Evolutionary conservation across 352 stramenopile species (phyloP).

Genomic region (Globisporangium perplexum): DNA sequence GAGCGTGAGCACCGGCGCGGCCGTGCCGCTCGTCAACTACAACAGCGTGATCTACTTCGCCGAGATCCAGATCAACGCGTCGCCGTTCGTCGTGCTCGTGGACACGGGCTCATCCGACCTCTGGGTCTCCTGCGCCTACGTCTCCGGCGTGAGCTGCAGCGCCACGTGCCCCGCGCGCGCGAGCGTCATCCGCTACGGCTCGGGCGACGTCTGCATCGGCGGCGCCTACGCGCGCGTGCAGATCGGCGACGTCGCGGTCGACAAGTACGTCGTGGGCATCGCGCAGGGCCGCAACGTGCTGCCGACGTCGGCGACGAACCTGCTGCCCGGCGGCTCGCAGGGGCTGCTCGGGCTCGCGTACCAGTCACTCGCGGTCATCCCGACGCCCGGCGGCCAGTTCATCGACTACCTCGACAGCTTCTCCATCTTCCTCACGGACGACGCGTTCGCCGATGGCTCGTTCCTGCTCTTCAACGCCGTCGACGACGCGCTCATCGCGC

Average conservation of each 20-base stretch:
- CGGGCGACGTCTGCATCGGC: slow-evolving; percentile 57
- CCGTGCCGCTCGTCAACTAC: slow-evolving; percentile 30
- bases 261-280: slow-evolving; percentile 52
- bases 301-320: slow-evolving; percentile 22
- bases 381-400: slow-evolving; percentile 37
- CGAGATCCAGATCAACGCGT: slow-evolving; percentile 35
- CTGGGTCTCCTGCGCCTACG: slow-evolving; percentile 39
- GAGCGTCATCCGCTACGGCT: slow-evolving; percentile 57
- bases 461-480: slow-evolving; percentile 71
- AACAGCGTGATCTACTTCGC: slow-evolving; percentile 61
- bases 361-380: slow-evolving; percentile 36
- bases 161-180: slow-evolving; percentile 32
- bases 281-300: slow-evolving; percentile 45
- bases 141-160: slow-evolving; percentile 30
- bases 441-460: slow-evolving; percentile 37
- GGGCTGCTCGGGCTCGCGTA: slow-evolving; percentile 69
- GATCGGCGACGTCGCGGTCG: slow-evolving; percentile 38
- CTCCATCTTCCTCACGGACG: slow-evolving; percentile 52
- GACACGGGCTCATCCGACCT: slow-evolving; percentile 15
- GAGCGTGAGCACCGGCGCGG: slow-evolving; percentile 1
- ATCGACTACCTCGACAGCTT: slow-evolving; percentile 63
- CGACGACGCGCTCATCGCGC: slow-evolving; percentile 44
- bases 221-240: slow-evolving; percentile 26
- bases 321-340: slow-evolving; percentile 42
- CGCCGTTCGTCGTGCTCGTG: slow-evolving; percentile 44